phyloP scores from a whole-genome alignment of 768 basidiomycete species.

The Tulasnella sp. region DNA sequence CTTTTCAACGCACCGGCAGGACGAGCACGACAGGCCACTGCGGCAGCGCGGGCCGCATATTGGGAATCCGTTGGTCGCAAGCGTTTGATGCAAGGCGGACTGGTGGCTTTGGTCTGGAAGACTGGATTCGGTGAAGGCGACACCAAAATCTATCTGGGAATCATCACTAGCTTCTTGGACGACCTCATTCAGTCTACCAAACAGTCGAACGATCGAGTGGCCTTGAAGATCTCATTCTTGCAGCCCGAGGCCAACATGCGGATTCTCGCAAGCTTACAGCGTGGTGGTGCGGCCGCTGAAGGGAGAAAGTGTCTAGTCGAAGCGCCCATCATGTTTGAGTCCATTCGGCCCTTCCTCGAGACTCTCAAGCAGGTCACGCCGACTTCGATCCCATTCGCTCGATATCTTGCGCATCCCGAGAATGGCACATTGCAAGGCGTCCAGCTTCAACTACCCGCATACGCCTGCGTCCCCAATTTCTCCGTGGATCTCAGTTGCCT shows the following conservation, averaged over 20 bases:
- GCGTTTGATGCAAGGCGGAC: constrained; percentile 48
- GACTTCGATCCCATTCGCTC: constrained; percentile 43
- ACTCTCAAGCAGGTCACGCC: constrained; percentile 45
- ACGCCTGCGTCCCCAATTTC: constrained; percentile 46
- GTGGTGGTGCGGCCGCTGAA: background rate
- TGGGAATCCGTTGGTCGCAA: constrained; percentile 56
- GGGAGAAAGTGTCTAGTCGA: constrained; percentile 40
- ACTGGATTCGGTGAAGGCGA: constrained; percentile 4
- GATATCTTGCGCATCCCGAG: constrained; percentile 39
- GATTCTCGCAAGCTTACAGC: constrained; percentile 20
- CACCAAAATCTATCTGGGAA: constrained; percentile 41
- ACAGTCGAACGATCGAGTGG: constrained; percentile 28
- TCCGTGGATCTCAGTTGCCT: constrained; percentile 45
- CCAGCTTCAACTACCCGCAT: constrained; percentile 42
- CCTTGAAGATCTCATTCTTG: constrained; percentile 50
- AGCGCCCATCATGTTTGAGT: constrained; percentile 54
- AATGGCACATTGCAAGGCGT: constrained; percentile 18
- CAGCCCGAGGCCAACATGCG: constrained; percentile 45
- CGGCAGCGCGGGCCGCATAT: constrained; percentile 36
- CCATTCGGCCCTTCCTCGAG: constrained; percentile 57
- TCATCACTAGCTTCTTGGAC: constrained; percentile 33
- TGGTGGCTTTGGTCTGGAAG: constrained; percentile 51
- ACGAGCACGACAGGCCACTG: constrained; percentile 35
- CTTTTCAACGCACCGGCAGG: constrained; percentile 46
- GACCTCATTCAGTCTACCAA: constrained; percentile 41